Evolutionary conservation across 768 basidiomycete species (phyloP).

Genomic region (Wakefieldia striispora): DNA sequence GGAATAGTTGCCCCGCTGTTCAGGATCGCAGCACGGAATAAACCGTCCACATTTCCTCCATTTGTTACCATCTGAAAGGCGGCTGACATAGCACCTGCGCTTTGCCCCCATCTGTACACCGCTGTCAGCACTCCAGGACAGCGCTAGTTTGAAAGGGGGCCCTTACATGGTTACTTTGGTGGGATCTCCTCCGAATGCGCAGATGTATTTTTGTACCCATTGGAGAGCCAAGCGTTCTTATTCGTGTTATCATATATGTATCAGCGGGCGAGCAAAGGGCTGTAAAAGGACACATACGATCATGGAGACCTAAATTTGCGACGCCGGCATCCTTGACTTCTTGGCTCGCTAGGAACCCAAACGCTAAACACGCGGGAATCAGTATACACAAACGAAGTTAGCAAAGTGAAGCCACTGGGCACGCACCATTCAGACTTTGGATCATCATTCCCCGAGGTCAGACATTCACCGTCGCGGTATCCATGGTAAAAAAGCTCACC

Average conservation of each 20-base stretch:
- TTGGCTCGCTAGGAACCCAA: no score
- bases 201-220: constrained; percentile 63
- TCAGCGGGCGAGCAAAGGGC: no score
- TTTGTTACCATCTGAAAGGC: constrained; percentile 30
- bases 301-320: no score
- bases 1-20: constrained; percentile 39
- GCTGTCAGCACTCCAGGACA: not conserved
- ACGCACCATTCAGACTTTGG: constrained; percentile 10
- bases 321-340: no score
- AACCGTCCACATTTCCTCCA: constrained; percentile 19
- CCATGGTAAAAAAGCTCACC: constrained; percentile 24
- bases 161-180: constrained; percentile 36
- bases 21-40: constrained; percentile 35
- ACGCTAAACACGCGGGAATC: not conserved
- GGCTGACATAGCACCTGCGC: constrained; percentile 39
- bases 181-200: constrained; percentile 57
- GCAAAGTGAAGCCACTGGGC: not conserved
- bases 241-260: not conserved
- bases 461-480: not conserved
- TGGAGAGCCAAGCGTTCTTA: constrained; percentile 40
- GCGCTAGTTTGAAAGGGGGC: not conserved
- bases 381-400: not conserved
- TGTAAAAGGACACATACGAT: not conserved
- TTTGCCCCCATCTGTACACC: constrained; percentile 39
- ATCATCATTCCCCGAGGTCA: no score